Percentiles rank a stretch among this genome's conserved stretches.
Conservation (phyloP, 2,329 filamentous ascomycete genomes). For the Nemania diffusa region DNA sequence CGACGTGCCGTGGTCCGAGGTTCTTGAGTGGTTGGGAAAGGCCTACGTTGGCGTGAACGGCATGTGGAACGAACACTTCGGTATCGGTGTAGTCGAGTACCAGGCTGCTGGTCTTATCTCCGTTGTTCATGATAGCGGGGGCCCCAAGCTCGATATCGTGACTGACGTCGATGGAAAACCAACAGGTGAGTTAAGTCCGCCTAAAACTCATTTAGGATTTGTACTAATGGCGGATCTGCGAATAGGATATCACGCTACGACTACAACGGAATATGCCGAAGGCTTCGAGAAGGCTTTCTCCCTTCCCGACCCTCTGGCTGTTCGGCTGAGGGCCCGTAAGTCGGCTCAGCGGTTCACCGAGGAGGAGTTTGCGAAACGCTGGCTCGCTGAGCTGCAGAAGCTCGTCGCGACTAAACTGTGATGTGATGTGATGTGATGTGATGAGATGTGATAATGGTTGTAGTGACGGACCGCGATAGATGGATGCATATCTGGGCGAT, state of each 20-base stretch:
- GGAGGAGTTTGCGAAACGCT: conserved; percentile 81
- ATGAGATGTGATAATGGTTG: not conserved
- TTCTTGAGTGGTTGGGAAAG: conserved; percentile 80
- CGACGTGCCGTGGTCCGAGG: conserved; percentile 88
- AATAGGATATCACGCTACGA: conserved; percentile 85
- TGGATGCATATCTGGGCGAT: conserved; percentile 8
- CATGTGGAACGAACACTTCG: conserved; percentile 99
- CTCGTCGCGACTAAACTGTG: conserved; percentile 65
- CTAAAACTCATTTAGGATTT: not conserved
- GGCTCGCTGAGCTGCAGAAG: conserved; percentile 78
- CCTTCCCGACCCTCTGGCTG: conserved; percentile 76
- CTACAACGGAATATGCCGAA: conserved; percentile 79
- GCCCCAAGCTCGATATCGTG: conserved; percentile 94
- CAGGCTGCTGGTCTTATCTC: conserved; percentile 93
- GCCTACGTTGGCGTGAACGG: conserved; percentile 91
- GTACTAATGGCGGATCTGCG: not conserved
- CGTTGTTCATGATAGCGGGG: conserved; percentile 93
- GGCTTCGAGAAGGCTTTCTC: conserved; percentile 82
- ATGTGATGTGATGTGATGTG: not conserved
- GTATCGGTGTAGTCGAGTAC: conserved; percentile 97
- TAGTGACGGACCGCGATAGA: not conserved
- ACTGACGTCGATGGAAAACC: conserved; percentile 79
- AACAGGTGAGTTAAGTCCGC: conserved; percentile 67
- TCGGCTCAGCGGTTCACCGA: conserved; percentile 90
- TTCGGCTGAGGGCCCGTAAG: conserved; percentile 78